phyloP scores from a whole-genome alignment of 257 asterid species.

The Salvia miltiorrhiza region DNA sequence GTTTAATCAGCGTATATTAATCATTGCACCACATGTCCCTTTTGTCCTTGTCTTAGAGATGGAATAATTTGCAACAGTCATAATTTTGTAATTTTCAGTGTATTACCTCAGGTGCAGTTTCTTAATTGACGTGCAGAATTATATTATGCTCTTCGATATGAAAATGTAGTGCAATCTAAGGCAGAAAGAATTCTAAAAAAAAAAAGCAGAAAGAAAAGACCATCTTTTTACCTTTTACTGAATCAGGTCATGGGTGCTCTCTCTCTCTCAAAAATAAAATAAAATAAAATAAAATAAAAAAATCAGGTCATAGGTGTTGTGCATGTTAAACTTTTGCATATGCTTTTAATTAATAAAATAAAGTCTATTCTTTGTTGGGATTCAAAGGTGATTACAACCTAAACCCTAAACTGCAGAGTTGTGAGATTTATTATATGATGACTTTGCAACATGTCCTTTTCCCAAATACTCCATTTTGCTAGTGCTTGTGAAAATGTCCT shows the following conservation, averaged over 20 bases:
- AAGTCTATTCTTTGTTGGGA: neutral
- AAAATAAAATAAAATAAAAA: too few relatives aligned
- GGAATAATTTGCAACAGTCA: slow-evolving; percentile 20
- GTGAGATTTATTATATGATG: too few relatives aligned
- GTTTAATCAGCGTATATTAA: neutral
- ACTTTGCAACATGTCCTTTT: too few relatives aligned
- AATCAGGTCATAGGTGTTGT: too few relatives aligned
- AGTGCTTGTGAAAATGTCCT: too few relatives aligned
- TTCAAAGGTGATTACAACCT: neutral
- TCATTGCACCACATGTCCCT: neutral
- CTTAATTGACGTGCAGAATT: slow-evolving; percentile 17
- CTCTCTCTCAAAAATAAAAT: too few relatives aligned
- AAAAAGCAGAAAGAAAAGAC: neutral
- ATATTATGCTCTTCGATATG: slow-evolving; percentile 19
- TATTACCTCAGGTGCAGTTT: slow-evolving; percentile 18
- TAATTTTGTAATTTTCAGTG: slow-evolving; percentile 8
- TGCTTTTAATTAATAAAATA: neutral
- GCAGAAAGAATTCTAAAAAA: too few relatives aligned
- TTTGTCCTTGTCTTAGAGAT: slow-evolving; percentile 20
- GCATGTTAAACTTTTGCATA: neutral
- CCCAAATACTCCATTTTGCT: too few relatives aligned
- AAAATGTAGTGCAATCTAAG: slow-evolving; percentile 12
- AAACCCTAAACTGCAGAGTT: neutral
- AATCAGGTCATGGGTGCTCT: neutral
- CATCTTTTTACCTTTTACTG: neutral